Evolutionary conservation across 2,329 filamentous ascomycete species (phyloP), one percentile per base, ranked within the genome.

Genomic region (Hawksworthiomyces lignivorus): DNA sequence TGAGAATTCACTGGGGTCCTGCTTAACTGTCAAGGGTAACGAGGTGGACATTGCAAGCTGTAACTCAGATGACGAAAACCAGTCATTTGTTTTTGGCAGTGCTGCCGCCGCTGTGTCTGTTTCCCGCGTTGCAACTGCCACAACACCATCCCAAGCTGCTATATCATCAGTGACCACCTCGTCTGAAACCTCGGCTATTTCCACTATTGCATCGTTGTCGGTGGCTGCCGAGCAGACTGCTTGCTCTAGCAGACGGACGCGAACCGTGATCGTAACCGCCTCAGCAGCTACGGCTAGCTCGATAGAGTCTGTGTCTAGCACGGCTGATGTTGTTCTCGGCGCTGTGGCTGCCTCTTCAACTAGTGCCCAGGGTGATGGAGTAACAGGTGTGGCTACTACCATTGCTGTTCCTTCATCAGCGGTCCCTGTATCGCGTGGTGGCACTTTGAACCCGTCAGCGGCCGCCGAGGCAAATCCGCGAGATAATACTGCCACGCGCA

Each of bases 391-490:
- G 11, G 53, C 40, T 12, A 58, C 58, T 18, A 56, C 57, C 8
- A 60, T 56, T n/a, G 53, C 53, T 7, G 65, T 65, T 46, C 66
- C 68, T 4, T 68, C 65, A 1, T 52, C 59, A 1, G 52, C 63
- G 1, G 62, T 72, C 1, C 62, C 72, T 1, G 71, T 75, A 8
- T 72, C 70, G 5, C 60, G 72, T 17, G 72, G 72, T 7, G 67
- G 65, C n/a, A 59, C 54, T 1, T 60, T 77, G 29, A 58, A 71
- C 43, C 70, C 70, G 1, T 63, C 65, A 2, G 69, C 71, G 0
- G 72, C 64, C 1, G 71, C 69, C 1, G 64, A 73, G 49, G 59
- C 72, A 9, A 64, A 75, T 30, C 44, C 60, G 20, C 64, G 65
- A 26, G 72, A 75, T 50, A 53, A 55, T 36, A 68, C 63, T 2